Evolutionary conservation across 192 early-diverging fungal genomes (phyloP).

Genomic region (Oehlia diaphana): DNA sequence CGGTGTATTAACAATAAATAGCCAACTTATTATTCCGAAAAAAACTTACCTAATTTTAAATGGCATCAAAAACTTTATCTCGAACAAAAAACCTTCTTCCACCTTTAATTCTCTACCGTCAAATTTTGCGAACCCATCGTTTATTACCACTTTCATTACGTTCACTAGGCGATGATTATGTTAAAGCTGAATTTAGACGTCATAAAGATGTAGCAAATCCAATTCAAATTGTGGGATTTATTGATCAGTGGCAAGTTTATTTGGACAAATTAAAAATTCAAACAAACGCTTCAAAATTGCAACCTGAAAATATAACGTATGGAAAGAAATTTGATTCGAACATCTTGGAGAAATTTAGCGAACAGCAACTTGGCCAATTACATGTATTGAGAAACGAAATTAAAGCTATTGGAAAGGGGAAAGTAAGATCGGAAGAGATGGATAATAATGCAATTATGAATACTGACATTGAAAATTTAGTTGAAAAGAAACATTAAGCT

Average conservation of each 20-base stretch:
- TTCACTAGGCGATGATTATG: slow-evolving; percentile 58
- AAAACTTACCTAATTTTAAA: not conserved
- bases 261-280: slow-evolving; percentile 31
- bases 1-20: not conserved
- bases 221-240: slow-evolving; percentile 56
- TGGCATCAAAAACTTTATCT: slow-evolving; percentile 4
- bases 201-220: slow-evolving; percentile 59
- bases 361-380: slow-evolving; percentile 60
- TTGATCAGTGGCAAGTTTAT: slow-evolving; percentile 57
- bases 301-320: slow-evolving; percentile 31
- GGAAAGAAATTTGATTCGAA: slow-evolving; percentile 44
- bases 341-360: slow-evolving; percentile 53
- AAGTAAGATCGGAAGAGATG: not conserved
- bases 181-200: slow-evolving; percentile 58
- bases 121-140: slow-evolving; percentile 54
- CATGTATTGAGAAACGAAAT: slow-evolving; percentile 53
- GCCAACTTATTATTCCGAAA: not conserved
- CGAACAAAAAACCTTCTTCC: slow-evolving; percentile 42
- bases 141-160: slow-evolving; percentile 49
- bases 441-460: not conserved
- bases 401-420: slow-evolving; percentile 1
- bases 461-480: not conserved
- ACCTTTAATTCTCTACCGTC: slow-evolving; percentile 53
- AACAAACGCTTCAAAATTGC: not conserved
- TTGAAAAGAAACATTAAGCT: not conserved